Evolutionary conservation across 1,284 basidiomycete species (phyloP), one percentile per base, ranked within the genome.

Genomic region (Austroboletus olivaceoglutinosus): DNA sequence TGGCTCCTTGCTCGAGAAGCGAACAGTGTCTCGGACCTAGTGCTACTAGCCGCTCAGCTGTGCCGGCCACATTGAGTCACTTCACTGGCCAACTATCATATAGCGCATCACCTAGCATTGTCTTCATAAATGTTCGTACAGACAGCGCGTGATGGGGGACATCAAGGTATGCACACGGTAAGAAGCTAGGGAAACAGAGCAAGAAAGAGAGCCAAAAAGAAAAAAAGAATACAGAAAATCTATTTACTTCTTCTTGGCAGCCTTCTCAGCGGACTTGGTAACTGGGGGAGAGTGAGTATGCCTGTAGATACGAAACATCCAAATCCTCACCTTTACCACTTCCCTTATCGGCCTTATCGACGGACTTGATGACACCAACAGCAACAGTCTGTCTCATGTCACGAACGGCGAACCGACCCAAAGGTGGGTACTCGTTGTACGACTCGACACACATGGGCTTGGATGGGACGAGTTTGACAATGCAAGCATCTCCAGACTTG

Each of bases 401-500:
- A 85, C 92, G 91, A 70, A 95, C 93, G 66, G 91, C 91, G 80
- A 98, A 99, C 76, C 97, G 96, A 80, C 97, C 97, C 60, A 99
- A 90, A 77, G 97, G 96, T 64, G 96, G 96, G 82, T 98, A 99
- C 76, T 93, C 91, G 70, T 88, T 86, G 88, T 98, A 98, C 49
- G 89, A 84, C 84, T 98, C 95, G 66, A 98, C 93, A 80, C 92
- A 95, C 92, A 96, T 94, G 61, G 94, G 93, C 89, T 97, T 97
- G 76, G 85, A 86, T 62, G 94, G 94, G 63, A 98, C 77, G 70
- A 98, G 92, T 81, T 97, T 98, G 80, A 95, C 94, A 69, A 99
- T 98, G 80, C 92, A 93, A 57, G 89, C 88, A 77, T 92, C 91
- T 73, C 91, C 91, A 54, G 90, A 93, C 85, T 97, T 97, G 85